Conservation (phyloP, 495 filamentous ascomycete species). For the Aspergillus diversus region DNA sequence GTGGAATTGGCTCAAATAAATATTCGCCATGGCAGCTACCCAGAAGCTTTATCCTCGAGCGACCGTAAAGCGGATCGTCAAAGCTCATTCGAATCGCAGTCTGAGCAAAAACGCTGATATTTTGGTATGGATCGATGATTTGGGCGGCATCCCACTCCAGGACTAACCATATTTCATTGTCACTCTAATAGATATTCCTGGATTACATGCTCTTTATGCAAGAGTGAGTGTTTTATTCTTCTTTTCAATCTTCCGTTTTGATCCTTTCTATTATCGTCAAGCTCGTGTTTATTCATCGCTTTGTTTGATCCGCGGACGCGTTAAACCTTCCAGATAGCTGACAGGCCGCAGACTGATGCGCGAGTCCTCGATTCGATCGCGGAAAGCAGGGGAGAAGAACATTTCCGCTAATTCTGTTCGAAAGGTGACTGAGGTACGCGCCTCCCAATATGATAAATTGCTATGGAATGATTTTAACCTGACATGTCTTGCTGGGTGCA, state of each 20-base stretch:
- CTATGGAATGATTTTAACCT: slow-evolving; percentile 12
- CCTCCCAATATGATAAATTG: background rate
- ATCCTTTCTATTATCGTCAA: too few species aligned
- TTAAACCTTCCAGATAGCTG: slow-evolving; percentile 7
- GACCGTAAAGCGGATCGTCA: slow-evolving; percentile 84
- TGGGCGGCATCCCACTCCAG: too few species aligned
- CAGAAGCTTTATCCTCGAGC: slow-evolving; percentile 83
- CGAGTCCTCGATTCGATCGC: slow-evolving; percentile 77
- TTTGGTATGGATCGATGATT: slow-evolving; percentile 57
- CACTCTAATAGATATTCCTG: slow-evolving; percentile 68
- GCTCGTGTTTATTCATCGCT: background rate
- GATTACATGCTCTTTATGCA: slow-evolving; percentile 91
- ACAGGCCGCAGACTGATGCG: slow-evolving; percentile 68
- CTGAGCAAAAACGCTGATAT: slow-evolving; percentile 88
- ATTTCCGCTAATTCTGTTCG: slow-evolving; percentile 74
- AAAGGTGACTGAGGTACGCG: slow-evolving; percentile 73
- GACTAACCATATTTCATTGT: too few species aligned
- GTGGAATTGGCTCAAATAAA: background rate
- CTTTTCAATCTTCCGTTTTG: background rate
- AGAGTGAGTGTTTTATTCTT: slow-evolving; percentile 58
- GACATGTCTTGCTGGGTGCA: slow-evolving; percentile 32
- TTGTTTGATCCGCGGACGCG: background rate
- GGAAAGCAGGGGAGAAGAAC: slow-evolving; percentile 70
- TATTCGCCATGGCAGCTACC: slow-evolving; percentile 39
- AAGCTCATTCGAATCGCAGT: slow-evolving; percentile 79